phyloP scores from a whole-genome alignment of 2,329 filamentous ascomycete genomes.

The Periconia digitata region DNA sequence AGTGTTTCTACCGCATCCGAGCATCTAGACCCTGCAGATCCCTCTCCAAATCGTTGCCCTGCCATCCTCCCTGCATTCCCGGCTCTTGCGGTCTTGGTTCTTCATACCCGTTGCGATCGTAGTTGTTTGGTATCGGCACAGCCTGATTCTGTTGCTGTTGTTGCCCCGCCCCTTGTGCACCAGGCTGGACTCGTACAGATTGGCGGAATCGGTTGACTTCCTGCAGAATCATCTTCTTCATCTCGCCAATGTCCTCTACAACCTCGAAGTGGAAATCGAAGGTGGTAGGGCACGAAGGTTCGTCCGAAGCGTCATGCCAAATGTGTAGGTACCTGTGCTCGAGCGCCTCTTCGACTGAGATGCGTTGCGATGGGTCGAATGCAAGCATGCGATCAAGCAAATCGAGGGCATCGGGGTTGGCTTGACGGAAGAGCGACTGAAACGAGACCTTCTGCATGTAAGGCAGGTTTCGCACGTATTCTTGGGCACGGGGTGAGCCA shows the following conservation, averaged over 20 bases:
- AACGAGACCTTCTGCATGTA: constrained; percentile 95
- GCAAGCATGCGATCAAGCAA: constrained; percentile 96
- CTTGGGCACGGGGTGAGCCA: constrained; percentile 91
- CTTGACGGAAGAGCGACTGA: constrained; percentile 83
- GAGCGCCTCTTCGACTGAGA: constrained; percentile 91
- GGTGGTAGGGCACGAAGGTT: constrained; percentile 87
- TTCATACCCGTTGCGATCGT: constrained; percentile 60
- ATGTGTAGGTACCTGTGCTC: constrained; percentile 96
- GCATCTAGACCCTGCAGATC: constrained; percentile 52
- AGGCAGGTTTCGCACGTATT: constrained; percentile 95
- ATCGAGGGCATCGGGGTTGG: constrained; percentile 94
- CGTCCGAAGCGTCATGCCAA: constrained; percentile 97
- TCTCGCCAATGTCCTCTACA: constrained; percentile 90
- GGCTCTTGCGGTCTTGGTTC: constrained; percentile 64
- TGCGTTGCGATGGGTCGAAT: constrained; percentile 91
- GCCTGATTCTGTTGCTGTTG: constrained; percentile 50
- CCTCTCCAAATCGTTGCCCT: constrained; percentile 45
- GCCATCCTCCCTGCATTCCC: constrained; percentile 40
- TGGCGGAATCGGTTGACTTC: constrained; percentile 86
- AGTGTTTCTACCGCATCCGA: constrained; percentile 9
- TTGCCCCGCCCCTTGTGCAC: constrained; percentile 26
- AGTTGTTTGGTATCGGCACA: constrained; percentile 65
- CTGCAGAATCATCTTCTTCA: constrained; percentile 97
- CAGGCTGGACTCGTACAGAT: constrained; percentile 49
- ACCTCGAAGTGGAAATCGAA: constrained; percentile 99